These are phyloP conservation scores for Kurtzmaniella quercitrusa DNA, from an alignment of 1,139 yeast genomes.

Conservation along the genomic window DNA sequence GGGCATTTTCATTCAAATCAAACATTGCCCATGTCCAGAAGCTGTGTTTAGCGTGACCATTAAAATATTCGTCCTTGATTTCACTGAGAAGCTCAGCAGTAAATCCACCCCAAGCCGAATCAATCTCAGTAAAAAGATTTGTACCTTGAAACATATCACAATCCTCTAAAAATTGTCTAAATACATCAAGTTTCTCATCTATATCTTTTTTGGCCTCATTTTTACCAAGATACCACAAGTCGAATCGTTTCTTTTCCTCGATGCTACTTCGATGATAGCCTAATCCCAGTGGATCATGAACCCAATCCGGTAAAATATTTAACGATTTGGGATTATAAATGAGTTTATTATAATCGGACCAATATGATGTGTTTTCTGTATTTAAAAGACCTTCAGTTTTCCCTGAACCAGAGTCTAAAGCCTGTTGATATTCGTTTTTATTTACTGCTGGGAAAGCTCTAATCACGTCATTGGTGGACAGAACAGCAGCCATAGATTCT, in stretches of 20 bases:
- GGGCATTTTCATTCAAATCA: slow-evolving; percentile 16
- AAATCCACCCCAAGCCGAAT: slow-evolving; percentile 85
- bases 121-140: slow-evolving; percentile 63
- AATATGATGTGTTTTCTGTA: slow-evolving; percentile 48
- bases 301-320: slow-evolving; percentile 54
- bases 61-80: slow-evolving; percentile 67
- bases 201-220: slow-evolving; percentile 26
- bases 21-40: slow-evolving; percentile 56
- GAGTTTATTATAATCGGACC: slow-evolving; percentile 80
- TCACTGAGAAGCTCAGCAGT: slow-evolving; percentile 47
- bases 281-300: slow-evolving; percentile 17
- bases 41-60: slow-evolving; percentile 38
- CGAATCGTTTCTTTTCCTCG: slow-evolving; percentile 20
- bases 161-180: slow-evolving; percentile 67
- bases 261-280: slow-evolving; percentile 28
- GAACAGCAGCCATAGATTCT: background rate
- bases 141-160: slow-evolving; percentile 75
- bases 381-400: slow-evolving; percentile 27
- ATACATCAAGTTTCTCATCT: slow-evolving; percentile 54
- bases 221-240: slow-evolving; percentile 24
- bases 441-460: slow-evolving; percentile 14
- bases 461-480: slow-evolving; percentile 12
- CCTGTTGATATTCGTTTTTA: slow-evolving; percentile 57
- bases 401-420: slow-evolving; percentile 49
- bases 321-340: slow-evolving; percentile 63